Evolutionary conservation across 805 yeast species (phyloP).

Genomic region (Spathaspora passalidarum): DNA sequence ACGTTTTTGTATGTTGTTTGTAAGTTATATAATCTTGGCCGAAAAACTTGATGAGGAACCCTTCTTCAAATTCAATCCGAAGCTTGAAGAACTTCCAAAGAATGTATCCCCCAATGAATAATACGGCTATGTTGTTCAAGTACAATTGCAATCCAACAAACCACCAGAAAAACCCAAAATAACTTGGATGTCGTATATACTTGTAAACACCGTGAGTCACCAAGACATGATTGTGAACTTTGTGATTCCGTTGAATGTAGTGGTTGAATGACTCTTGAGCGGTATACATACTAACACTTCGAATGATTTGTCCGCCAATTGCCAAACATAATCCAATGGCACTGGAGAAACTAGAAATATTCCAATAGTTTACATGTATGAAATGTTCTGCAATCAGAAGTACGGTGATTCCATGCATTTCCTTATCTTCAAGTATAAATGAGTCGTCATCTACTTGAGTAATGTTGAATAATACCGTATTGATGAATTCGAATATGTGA

Average conservation of each 20-base stretch:
- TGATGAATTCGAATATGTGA: slow-evolving; percentile 79
- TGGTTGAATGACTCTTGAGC: slow-evolving; percentile 89
- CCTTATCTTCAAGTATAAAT: slow-evolving; percentile 31
- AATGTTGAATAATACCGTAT: slow-evolving; percentile 74
- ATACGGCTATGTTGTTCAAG: slow-evolving; percentile 62
- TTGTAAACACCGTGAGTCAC: slow-evolving; percentile 74
- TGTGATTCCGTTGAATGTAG: slow-evolving; percentile 51
- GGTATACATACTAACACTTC: slow-evolving; percentile 81
- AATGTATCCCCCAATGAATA: slow-evolving; percentile 50
- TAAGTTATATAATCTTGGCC: slow-evolving; percentile 63
- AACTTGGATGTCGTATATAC: slow-evolving; percentile 79
- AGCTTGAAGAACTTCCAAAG: slow-evolving; percentile 66
- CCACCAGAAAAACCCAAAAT: slow-evolving; percentile 92
- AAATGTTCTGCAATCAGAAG: slow-evolving; percentile 17
- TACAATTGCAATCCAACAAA: slow-evolving; percentile 80
- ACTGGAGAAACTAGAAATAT: not conserved
- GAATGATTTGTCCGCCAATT: slow-evolving; percentile 59
- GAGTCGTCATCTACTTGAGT: slow-evolving; percentile 64
- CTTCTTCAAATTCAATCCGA: slow-evolving; percentile 75
- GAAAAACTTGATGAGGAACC: slow-evolving; percentile 61
- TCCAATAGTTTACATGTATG: not conserved
- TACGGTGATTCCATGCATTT: slow-evolving; percentile 22
- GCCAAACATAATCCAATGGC: slow-evolving; percentile 48
- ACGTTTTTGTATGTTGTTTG: slow-evolving; percentile 44
- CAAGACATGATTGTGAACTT: slow-evolving; percentile 54